These are phyloP conservation scores for Mrakia gelida DNA, from an alignment of 768 basidiomycete species.

Conservation along the genomic window DNA sequence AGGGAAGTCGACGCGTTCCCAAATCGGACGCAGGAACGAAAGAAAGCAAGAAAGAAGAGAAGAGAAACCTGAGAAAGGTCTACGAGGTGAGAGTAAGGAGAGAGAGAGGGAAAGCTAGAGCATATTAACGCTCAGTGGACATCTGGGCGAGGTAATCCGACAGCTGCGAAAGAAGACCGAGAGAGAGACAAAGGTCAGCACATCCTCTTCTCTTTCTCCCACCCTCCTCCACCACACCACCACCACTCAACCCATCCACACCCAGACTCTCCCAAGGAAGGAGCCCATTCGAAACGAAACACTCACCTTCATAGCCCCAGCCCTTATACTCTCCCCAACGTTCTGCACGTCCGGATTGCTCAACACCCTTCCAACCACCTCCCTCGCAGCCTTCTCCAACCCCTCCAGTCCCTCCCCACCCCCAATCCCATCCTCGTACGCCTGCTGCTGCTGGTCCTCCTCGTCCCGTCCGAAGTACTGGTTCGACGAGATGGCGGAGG, in stretches of 20 bases:
- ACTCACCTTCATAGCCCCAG: conserved; percentile 75
- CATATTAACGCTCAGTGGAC: conserved; percentile 40
- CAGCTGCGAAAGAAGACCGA: conserved; percentile 36
- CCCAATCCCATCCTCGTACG: conserved; percentile 50
- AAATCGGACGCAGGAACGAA: too few species aligned
- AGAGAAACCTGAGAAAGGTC: too few species aligned
- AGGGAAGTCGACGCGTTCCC: too few species aligned
- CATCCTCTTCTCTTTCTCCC: background rate
- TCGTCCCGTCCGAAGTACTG: conserved; percentile 95
- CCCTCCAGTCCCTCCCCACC: conserved; percentile 56
- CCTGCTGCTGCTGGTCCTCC: conserved; percentile 57
- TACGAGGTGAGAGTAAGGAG: background rate
- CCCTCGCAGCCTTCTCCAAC: conserved; percentile 63
- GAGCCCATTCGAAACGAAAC: background rate
- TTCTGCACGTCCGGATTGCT: conserved; percentile 85
- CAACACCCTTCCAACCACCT: conserved; percentile 67
- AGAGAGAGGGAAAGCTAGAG: background rate
- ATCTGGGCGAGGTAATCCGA: conserved; percentile 63
- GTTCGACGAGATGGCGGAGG: conserved; percentile 87
- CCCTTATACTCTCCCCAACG: conserved; percentile 68
- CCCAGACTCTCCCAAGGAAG: too few species aligned
- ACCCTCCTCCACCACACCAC: background rate
- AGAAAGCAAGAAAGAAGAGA: too few species aligned
- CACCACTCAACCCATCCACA: background rate
- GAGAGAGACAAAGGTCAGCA: conserved; percentile 4